Evolutionary conservation across 352 stramenopile genomes (phyloP), one percentile per base, ranked within the genome.

Genomic region (Phytophthora cryptogea): DNA sequence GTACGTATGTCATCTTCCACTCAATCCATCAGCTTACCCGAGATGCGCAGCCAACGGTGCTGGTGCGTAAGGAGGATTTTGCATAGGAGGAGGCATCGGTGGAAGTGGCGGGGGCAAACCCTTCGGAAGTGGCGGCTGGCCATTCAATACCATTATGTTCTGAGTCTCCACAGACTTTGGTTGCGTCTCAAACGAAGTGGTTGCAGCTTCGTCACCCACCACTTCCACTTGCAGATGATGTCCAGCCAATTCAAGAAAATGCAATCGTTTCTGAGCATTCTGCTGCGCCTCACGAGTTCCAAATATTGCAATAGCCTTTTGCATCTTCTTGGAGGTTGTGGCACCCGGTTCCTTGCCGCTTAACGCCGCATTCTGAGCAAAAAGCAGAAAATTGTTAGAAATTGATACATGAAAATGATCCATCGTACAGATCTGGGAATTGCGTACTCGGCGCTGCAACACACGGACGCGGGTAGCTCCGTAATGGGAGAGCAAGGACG

Each of bases 1-100:
- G 2, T 23, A 23, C 20, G 20, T 23, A 23, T 23, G 1, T 11
- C 32, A 23, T 39, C 16, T 13, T 11, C 11, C 44, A 11, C 13
- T 14, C 43, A 27, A 8, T 27, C 52, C 32, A 36, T 26, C 16
- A 13, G 57, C 68, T 17, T 71, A 92, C 86, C 83, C 83, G 14
- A 95, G 74, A 58, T 95, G 86, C 5, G 83, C 82, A 32, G 86
- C 83, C 2, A 95, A 56, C 13, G 82, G 76, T 7, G 62, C 76
- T 11, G 83, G 76, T 13, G 61, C 43, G 30, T 68, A 80, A 0
- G 54, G 20, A 35, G 14, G 3, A 14, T 49, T 71, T n/a, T 48
- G 58, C 41, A 51, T 42, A n/a, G 59, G 26, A 52, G 46, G 9
- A 28, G 55, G 52, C 4, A 26, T 54, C 54, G 49, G 56, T 43